Evolutionary conservation across 148 eudicot species (phyloP).

Genomic region (Rhododendron williamsianum): DNA sequence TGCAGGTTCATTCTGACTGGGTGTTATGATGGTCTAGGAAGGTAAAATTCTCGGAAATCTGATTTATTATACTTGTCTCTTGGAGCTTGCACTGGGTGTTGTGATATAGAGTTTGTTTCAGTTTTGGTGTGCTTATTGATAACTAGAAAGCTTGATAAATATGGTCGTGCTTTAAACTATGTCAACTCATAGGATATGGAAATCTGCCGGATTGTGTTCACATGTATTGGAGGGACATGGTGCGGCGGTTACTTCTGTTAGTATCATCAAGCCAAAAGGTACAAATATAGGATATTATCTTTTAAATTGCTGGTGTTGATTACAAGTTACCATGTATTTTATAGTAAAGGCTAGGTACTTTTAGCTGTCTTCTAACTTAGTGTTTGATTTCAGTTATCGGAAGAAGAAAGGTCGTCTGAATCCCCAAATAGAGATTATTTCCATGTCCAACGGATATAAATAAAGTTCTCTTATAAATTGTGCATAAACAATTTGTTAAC

Average conservation of each 20-base stretch:
- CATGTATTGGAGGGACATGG: slow-evolving; percentile 81
- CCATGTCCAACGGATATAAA: neutral
- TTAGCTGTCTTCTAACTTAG: neutral
- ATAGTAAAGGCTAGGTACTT: neutral
- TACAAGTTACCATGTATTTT: neutral
- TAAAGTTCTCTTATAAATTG: neutral
- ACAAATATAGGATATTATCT: neutral
- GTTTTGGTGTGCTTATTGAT: neutral
- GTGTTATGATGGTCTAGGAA: slow-evolving; percentile 81
- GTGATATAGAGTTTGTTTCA: neutral
- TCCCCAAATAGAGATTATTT: neutral
- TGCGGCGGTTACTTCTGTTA: slow-evolving; percentile 64
- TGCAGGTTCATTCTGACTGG: slow-evolving; percentile 84
- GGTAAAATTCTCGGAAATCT: slow-evolving; percentile 36
- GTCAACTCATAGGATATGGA: slow-evolving; percentile 60
- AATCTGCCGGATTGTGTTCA: slow-evolving; percentile 60
- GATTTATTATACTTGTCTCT: neutral
- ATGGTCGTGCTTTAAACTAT: neutral
- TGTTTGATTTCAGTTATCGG: neutral
- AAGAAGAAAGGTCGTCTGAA: neutral
- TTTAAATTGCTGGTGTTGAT: neutral
- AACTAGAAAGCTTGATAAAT: neutral
- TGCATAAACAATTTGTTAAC: neutral
- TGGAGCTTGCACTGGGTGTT: neutral
- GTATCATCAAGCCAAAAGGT: slow-evolving; percentile 54